Conservation (phyloP, 805 yeast genomes). For the Helenozyma baotianmanensis region DNA sequence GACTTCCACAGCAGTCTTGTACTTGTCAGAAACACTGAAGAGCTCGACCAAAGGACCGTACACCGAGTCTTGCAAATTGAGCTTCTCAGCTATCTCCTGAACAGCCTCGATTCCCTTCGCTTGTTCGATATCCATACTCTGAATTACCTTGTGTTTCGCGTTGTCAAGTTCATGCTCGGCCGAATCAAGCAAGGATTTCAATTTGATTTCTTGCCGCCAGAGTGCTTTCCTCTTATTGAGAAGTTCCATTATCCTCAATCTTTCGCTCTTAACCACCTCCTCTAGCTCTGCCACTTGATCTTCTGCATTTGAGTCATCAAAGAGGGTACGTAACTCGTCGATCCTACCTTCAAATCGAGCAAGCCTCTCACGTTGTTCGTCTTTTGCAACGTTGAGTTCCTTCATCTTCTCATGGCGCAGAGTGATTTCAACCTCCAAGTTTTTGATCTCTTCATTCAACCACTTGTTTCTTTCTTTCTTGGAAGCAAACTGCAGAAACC, state of each 20-base stretch:
- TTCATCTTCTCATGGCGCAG: slow-evolving; percentile 2
- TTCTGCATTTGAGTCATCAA: slow-evolving; percentile 3
- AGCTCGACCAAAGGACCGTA: slow-evolving; percentile 85
- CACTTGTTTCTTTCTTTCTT: slow-evolving; percentile 62
- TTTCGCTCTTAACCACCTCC: slow-evolving; percentile 38
- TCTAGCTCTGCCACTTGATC: slow-evolving; percentile 12
- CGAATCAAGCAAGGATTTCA: slow-evolving; percentile 52
- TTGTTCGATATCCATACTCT: slow-evolving; percentile 71
- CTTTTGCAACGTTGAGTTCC: background rate
- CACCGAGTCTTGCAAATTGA: slow-evolving; percentile 55
- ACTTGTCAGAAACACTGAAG: slow-evolving; percentile 74
- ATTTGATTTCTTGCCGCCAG: slow-evolving; percentile 77
- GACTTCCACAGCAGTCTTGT: slow-evolving; percentile 81
- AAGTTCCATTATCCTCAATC: slow-evolving; percentile 37
- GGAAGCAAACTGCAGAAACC: slow-evolving; percentile 54
- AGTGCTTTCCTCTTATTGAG: slow-evolving; percentile 65
- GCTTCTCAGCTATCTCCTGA: slow-evolving; percentile 51
- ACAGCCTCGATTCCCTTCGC: slow-evolving; percentile 69
- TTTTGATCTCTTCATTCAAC: slow-evolving; percentile 51
- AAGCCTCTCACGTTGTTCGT: slow-evolving; percentile 6
- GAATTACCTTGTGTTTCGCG: slow-evolving; percentile 59
- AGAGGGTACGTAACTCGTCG: slow-evolving; percentile 1
- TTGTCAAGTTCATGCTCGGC: slow-evolving; percentile 49
- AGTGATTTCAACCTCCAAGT: slow-evolving; percentile 20
- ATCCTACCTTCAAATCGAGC: slow-evolving; percentile 17